phyloP scores from a whole-genome alignment of 352 stramenopile genomes.

The Phytophthora chlamydospora region DNA sequence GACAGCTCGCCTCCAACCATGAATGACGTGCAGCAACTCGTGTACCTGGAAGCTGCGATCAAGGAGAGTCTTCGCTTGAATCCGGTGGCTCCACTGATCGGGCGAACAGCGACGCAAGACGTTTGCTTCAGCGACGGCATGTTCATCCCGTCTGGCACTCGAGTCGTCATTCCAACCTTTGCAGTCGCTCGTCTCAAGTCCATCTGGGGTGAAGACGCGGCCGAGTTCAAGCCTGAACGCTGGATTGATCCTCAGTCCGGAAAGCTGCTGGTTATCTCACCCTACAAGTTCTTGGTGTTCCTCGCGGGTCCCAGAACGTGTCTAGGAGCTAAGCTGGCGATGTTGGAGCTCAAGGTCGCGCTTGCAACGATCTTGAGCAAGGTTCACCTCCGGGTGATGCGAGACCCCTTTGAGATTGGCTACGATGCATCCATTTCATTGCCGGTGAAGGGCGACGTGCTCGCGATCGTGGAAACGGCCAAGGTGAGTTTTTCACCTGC shows the following conservation, averaged over 20 bases:
- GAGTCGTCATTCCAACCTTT: slow-evolving; percentile 62
- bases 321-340: slow-evolving; percentile 59
- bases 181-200: slow-evolving; percentile 54
- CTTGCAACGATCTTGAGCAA: slow-evolving; percentile 50
- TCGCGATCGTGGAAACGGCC: slow-evolving; percentile 29
- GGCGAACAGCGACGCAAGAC: slow-evolving; percentile 50
- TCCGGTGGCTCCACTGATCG: slow-evolving; percentile 61
- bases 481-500: neutral
- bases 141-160: slow-evolving; percentile 52
- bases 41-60: slow-evolving; percentile 69
- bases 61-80: slow-evolving; percentile 75
- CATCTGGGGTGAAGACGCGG: slow-evolving; percentile 70
- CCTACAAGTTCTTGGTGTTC: slow-evolving; percentile 76
- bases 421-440: slow-evolving; percentile 53
- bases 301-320: slow-evolving; percentile 67
- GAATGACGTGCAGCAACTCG: slow-evolving; percentile 55
- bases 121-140: slow-evolving; percentile 69
- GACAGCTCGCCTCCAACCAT: slow-evolving; percentile 34
- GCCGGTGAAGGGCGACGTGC: slow-evolving; percentile 43
- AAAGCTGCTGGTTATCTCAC: slow-evolving; percentile 47
- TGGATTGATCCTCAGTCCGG: slow-evolving; percentile 56
- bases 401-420: slow-evolving; percentile 40
- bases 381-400: slow-evolving; percentile 32
- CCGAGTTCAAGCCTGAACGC: slow-evolving; percentile 70
- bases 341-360: slow-evolving; percentile 69